Evolutionary conservation across 768 basidiomycete genomes (phyloP).

Genomic region (Exsudoporus frostii): DNA sequence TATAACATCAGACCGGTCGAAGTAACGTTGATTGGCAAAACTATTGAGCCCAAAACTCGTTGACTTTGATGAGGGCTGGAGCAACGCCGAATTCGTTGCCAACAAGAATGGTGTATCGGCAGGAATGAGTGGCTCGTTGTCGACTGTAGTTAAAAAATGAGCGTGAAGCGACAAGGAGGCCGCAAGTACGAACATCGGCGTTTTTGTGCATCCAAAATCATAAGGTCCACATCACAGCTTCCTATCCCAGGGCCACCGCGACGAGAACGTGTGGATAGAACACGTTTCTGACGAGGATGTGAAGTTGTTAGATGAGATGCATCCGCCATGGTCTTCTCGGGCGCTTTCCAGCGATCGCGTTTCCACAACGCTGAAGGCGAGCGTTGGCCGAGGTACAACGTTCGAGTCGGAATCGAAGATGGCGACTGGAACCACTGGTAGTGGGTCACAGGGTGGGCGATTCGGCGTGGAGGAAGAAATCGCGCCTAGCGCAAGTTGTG

Average conservation of each 20-base stretch:
- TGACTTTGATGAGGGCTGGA: conserved; percentile 39
- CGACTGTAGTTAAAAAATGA: conserved; percentile 44
- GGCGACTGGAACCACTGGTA: not conserved
- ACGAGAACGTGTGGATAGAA: conserved; percentile 76
- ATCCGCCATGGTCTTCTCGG: conserved; percentile 31
- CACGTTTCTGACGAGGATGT: conserved; percentile 64
- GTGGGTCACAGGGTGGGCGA: not conserved
- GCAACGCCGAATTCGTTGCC: conserved; percentile 63
- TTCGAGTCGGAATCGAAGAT: conserved; percentile 2
- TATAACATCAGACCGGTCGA: conserved; percentile 74
- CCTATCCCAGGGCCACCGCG: conserved; percentile 81
- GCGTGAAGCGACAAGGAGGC: conserved; percentile 10
- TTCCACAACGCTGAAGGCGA: conserved; percentile 4
- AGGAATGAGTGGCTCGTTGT: conserved; percentile 71
- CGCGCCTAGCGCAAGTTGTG: conserved; percentile 8
- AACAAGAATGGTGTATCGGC: conserved; percentile 62
- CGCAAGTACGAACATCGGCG: conserved; percentile 58
- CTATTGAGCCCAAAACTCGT: conserved; percentile 48
- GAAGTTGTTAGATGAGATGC: conserved; percentile 32
- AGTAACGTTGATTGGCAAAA: conserved; percentile 67
- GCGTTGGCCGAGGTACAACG: not conserved
- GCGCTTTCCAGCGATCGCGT: conserved; percentile 14
- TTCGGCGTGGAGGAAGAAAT: conserved; percentile 11
- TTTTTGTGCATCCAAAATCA: conserved; percentile 80
- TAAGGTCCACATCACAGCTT: conserved; percentile 71